Base-by-base conservation (phyloP, 1,284 basidiomycete species). In the Erythrobasidium hasegawianum region DNA sequence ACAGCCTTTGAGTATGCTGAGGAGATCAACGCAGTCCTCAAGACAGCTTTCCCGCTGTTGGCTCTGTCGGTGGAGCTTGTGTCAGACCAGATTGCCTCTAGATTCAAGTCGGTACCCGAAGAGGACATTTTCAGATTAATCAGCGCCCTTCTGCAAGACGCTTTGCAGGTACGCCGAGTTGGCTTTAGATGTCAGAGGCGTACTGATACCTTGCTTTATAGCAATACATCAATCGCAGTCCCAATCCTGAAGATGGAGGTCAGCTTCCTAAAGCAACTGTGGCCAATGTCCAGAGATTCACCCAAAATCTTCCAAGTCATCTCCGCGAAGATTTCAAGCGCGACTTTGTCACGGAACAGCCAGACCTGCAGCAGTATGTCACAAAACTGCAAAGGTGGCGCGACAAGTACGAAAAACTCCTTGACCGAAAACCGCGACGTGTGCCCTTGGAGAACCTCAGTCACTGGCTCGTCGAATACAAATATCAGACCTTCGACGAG, bases 401-500 rank as follows among this genome's bases (percentile, higher is more conserved):
- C 59, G 90, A 97, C 76, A 86, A 86, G 72, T 97, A 94, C 78
- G 96, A 98, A 77, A 84, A 83, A 67, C 80, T 85, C 52, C 81
- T 99, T 14, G 93, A 97, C 76, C 81, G 85, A 27, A 83, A 92
- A 45, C 89, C 93, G 40, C 85, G 87, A 55, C 80, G 87, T 60
- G 90, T 95, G 74, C 86, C 90, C n/a, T 80, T 99, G 59, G 94
- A 97, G 72, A 82, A 87, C 67, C 81, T 91, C 54, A 94, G 90
- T 71, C 93, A 96, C 78, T 97, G 93, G 79, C 81, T 98, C 70
- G 90, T 91, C 13, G 95, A 98, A 77, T 99, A 98, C 82, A 95
- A 98, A 74, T 94, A 97, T 78, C 87, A 87, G 75, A 97, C 95
- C 77, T 94, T 97, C 66, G 96, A 98, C 73, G 96, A 98, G 72